Percentiles rank a stretch among this genome's conserved stretches.
Conservation (phyloP, 768 basidiomycete genomes). For the Lentinula lateritia region DNA sequence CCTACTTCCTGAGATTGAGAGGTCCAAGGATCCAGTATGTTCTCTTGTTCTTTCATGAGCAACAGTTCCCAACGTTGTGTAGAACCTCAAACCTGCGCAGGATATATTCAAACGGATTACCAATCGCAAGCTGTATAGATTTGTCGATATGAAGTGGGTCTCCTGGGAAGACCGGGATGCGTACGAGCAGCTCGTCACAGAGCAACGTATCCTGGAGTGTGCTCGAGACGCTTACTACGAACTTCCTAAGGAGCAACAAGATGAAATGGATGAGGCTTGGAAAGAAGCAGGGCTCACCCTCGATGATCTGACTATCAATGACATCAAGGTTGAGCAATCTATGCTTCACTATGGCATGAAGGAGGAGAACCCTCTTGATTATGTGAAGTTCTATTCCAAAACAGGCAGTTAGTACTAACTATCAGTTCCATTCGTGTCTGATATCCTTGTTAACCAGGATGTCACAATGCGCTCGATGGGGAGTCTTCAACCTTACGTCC, state of each 20-base stretch:
- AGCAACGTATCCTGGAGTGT: conserved; percentile 36
- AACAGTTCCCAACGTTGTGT: conserved; percentile 1
- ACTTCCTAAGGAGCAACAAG: conserved; percentile 15
- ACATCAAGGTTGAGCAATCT: conserved; percentile 61
- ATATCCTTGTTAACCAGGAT: conserved; percentile 17
- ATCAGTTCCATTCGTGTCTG: neutral
- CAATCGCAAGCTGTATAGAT: conserved; percentile 60
- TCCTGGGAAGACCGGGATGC: conserved; percentile 31
- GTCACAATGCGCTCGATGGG: conserved; percentile 39
- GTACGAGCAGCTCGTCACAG: conserved; percentile 35
- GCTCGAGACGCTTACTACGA: conserved; percentile 20
- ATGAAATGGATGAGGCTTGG: conserved; percentile 9
- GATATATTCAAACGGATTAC: conserved; percentile 58
- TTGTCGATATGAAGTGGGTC: conserved; percentile 59
- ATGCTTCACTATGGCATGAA: conserved; percentile 77
- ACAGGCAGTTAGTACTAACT: conserved; percentile 39
- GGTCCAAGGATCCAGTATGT: conserved; percentile 44
- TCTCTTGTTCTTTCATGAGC: neutral
- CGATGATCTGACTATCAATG: conserved; percentile 31
- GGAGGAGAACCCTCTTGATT: conserved; percentile 61
- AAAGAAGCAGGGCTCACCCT: conserved; percentile 16
- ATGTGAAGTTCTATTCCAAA: conserved; percentile 65
- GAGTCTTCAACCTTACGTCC: conserved; percentile 68
- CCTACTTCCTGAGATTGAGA: conserved; percentile 57
- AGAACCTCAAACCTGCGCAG: conserved; percentile 59